Evolutionary conservation across 164 flowering plant species (phyloP).

Genomic region (Hamamelis virginiana): DNA sequence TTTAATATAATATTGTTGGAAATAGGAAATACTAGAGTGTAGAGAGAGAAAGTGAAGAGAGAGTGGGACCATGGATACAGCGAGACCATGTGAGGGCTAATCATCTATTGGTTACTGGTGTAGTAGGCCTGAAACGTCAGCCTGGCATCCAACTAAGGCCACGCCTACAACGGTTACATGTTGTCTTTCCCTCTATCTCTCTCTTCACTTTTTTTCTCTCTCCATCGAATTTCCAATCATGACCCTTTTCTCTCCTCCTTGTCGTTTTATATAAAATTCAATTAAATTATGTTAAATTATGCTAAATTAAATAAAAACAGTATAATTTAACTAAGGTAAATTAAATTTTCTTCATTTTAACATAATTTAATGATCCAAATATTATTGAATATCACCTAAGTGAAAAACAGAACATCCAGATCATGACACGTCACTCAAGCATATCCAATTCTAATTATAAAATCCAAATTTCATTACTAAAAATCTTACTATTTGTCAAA

Average conservation of each 20-base stretch:
- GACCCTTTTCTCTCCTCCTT: neutral
- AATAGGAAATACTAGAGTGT: neutral
- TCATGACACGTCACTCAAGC: no score
- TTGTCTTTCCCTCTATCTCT: conserved; percentile 10
- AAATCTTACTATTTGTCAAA: no score
- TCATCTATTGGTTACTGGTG: conserved; percentile 16
- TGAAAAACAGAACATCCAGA: no score
- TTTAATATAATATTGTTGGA: neutral
- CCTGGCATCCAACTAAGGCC: conserved; percentile 22
- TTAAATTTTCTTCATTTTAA: no score
- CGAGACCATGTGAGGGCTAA: conserved; percentile 33
- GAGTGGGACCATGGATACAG: conserved; percentile 20
- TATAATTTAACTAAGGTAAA: no score
- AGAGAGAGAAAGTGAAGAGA: neutral
- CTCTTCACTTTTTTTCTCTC: neutral
- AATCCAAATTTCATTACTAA: no score
- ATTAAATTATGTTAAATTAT: no score
- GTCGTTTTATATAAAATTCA: no score
- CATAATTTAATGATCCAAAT: no score
- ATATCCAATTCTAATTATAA: no score
- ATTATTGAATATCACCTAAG: no score
- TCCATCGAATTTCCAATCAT: neutral
- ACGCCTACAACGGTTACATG: conserved; percentile 24
- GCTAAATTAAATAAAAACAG: no score
- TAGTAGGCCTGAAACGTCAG: conserved; percentile 15